phyloP scores from a whole-genome alignment of 176 grass and related monocot species.

The Phragmites australis region DNA sequence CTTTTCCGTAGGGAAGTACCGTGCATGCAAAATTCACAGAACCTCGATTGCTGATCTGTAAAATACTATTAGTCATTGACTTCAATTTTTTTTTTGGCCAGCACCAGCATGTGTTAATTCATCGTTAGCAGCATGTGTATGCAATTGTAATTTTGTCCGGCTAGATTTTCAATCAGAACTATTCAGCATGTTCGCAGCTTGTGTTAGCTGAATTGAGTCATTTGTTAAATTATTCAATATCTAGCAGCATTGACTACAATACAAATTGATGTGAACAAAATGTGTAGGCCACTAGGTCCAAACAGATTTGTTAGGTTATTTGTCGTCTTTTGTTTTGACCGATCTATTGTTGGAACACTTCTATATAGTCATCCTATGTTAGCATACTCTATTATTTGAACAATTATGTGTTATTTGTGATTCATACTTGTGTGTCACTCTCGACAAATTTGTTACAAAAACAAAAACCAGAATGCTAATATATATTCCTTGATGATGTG shows the following conservation, averaged over 20 bases:
- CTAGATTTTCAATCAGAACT: background rate
- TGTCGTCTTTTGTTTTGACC: background rate
- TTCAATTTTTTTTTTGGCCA: background rate
- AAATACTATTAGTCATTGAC: background rate
- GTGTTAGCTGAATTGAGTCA: background rate
- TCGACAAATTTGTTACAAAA: background rate
- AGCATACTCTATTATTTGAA: too few relatives aligned
- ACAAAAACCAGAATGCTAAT: background rate
- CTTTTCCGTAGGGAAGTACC: background rate
- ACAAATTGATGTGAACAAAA: background rate
- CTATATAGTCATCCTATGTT: constrained; percentile 3
- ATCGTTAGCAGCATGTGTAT: background rate
- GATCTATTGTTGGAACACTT: background rate
- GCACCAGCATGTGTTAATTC: background rate
- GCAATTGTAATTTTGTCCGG: background rate
- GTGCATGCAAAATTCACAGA: background rate
- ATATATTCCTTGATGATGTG: background rate
- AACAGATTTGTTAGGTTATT: constrained; percentile 6
- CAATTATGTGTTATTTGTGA: too few relatives aligned
- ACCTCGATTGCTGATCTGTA: background rate
- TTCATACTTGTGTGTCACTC: background rate
- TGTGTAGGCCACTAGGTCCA: background rate
- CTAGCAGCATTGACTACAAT: background rate
- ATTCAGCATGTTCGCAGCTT: background rate
- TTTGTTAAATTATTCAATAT: background rate